Conservation (phyloP, 1,284 basidiomycete genomes). For the Mycena sp. region DNA sequence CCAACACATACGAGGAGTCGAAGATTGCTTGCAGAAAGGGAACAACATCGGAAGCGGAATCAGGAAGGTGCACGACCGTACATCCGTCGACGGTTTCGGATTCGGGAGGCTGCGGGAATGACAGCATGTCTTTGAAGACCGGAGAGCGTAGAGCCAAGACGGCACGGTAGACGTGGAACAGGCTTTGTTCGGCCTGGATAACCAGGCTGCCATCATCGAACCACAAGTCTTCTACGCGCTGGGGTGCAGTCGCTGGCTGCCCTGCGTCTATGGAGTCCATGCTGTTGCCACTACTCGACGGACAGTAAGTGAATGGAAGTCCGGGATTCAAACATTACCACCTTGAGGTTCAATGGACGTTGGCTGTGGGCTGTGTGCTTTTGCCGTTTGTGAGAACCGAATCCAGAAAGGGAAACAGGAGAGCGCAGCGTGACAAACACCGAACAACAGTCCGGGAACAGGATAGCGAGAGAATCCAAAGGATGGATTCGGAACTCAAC, state of each 20-base stretch:
- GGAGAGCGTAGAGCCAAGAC: neutral
- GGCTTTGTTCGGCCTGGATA: neutral
- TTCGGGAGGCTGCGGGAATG: conserved; percentile 7
- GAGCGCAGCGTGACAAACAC: too few relatives aligned
- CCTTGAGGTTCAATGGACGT: too few relatives aligned
- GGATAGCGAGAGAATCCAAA: too few relatives aligned
- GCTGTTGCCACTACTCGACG: too few relatives aligned
- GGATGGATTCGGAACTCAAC: too few relatives aligned
- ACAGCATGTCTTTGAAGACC: conserved; percentile 14
- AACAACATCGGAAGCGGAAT: neutral
- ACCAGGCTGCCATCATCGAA: conserved; percentile 19
- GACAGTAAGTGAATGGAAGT: too few relatives aligned
- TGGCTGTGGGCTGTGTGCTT: too few relatives aligned
- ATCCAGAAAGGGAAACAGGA: too few relatives aligned
- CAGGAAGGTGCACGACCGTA: conserved; percentile 2
- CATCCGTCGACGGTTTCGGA: conserved; percentile 1
- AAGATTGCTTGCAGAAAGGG: conserved; percentile 9
- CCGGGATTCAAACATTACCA: too few relatives aligned
- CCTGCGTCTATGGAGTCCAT: too few relatives aligned
- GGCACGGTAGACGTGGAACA: conserved; percentile 1
- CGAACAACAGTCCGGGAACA: too few relatives aligned
- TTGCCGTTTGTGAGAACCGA: too few relatives aligned
- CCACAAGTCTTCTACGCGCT: conserved; percentile 13
- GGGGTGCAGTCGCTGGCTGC: neutral
- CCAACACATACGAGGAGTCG: neutral